A percentile compares a stretch with the other conserved stretches of the same genome.
These are phyloP conservation scores for Colletotrichum cordylinicola DNA, from an alignment of 2,329 filamentous ascomycete genomes.

Conservation along the genomic window DNA sequence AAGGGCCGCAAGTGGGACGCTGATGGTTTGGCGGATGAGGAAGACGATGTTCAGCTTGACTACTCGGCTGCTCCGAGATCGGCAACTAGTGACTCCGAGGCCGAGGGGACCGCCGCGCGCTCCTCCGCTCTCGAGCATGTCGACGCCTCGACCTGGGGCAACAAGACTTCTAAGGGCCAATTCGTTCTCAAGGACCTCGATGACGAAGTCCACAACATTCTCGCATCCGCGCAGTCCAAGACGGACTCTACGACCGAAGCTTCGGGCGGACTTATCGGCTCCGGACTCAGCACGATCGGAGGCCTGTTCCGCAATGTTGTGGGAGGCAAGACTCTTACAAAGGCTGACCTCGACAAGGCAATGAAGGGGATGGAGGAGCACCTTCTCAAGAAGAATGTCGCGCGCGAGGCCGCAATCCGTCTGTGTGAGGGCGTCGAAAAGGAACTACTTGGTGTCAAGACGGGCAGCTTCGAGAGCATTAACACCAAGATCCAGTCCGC, in stretches of 20 bases:
- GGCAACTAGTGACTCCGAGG: constrained; percentile 58
- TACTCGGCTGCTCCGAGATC: constrained; percentile 75
- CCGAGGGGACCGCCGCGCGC: constrained; percentile 49
- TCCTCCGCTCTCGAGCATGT: constrained; percentile 74
- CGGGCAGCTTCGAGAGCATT: constrained; percentile 88
- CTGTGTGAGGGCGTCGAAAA: constrained; percentile 91
- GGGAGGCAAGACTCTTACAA: constrained; percentile 89
- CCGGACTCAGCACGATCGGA: constrained; percentile 81
- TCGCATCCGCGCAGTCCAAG: constrained; percentile 77
- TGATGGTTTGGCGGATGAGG: constrained; percentile 85
- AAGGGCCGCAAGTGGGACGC: constrained; percentile 92
- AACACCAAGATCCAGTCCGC: constrained; percentile 83
- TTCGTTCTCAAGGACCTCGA: constrained; percentile 94
- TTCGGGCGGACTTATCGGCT: constrained; percentile 73
- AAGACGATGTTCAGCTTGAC: constrained; percentile 80
- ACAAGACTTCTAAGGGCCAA: constrained; percentile 83
- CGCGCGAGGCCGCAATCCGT: constrained; percentile 89
- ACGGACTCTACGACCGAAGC: constrained; percentile 45
- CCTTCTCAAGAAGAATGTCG: constrained; percentile 93
- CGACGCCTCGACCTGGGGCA: constrained; percentile 83
- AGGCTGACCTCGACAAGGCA: constrained; percentile 87
- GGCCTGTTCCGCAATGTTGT: constrained; percentile 94
- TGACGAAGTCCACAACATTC: constrained; percentile 89
- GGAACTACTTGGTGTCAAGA: constrained; percentile 89
- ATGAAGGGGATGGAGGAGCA: constrained; percentile 97